Evolutionary conservation across 2,329 filamentous ascomycete species (phyloP), one percentile per base, ranked within the genome.

Genomic region (Thermomyces lanuginosus): DNA sequence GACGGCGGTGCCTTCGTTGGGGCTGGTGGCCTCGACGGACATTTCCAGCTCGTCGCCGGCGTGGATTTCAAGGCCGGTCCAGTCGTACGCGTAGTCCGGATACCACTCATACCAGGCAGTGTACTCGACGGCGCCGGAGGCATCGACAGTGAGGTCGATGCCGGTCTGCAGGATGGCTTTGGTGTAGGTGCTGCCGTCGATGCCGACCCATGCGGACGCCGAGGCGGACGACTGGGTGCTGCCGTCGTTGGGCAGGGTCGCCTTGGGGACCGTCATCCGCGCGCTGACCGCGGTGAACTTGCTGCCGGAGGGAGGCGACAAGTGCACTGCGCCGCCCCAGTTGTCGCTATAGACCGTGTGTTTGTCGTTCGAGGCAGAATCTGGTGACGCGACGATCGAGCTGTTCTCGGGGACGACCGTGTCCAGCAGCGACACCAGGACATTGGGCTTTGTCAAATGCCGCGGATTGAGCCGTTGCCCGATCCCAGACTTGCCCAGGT

Each of bases 71-170:
- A 70, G 51, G 32, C 55, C 51, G 21, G 36, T 42, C 46, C 69
- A 70, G 40, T 64, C 58, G 37, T 65, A 60, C 11, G 65, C 59
- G 36, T 61, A 61, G 38, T 68, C 61, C 1, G 67, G 66, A 37
- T 61, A 69, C 67, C 66, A 72, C 43, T 72, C 67, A 39, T 67
- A 72, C 66, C 69, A 72, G 9, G 66, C 63, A 28, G 64, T 59
- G 38, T 60, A 72, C 5, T 45, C 52, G 4, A 57, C 50, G 5
- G 31, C 30, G 8, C 43, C 19, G 6, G 41, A 44, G 9, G 52
- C 45, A 9, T 57, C 40, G 21, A 62, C 48, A 26, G 58, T 61
- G 41, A 67, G 67, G 44, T 71, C 67, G 21, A 72, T 48, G 16
- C 67, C 68, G 1, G 65, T 64, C 44, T 71, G 66, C 5, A 72